Evolutionary conservation across 176 grass and related monocot genomes (phyloP).

Genomic region (Phoenix roebelenii): DNA sequence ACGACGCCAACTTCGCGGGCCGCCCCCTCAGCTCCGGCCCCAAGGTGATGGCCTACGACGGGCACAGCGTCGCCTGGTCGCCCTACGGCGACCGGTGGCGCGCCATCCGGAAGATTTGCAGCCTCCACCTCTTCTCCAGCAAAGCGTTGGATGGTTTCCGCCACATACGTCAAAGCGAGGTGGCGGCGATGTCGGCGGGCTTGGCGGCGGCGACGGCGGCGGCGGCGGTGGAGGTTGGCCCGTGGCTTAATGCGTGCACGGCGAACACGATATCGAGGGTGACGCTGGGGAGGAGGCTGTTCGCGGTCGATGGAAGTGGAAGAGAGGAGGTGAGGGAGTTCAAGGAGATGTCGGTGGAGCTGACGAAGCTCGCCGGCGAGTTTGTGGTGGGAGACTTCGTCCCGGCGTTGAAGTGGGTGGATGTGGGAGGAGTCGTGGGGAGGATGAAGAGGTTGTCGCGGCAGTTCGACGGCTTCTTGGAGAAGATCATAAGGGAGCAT

Average conservation of each 20-base stretch:
- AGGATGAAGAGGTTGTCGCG: conserved; percentile 38
- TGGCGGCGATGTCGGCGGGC: too few species aligned
- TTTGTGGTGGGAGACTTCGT: conserved; percentile 61
- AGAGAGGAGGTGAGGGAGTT: conserved; percentile 35
- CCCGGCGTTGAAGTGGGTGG: conserved; percentile 38
- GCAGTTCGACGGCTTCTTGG: too few species aligned
- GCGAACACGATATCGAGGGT: too few species aligned
- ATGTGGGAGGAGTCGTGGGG: conserved; percentile 40
- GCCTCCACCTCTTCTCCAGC: too few species aligned
- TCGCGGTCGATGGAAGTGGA: background rate
- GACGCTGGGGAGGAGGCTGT: background rate
- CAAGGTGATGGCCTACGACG: conserved; percentile 12
- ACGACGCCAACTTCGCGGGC: conserved; percentile 20
- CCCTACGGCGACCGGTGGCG: too few species aligned
- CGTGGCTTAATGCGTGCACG: too few species aligned
- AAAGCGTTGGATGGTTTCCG: too few species aligned
- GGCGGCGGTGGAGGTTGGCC: too few species aligned
- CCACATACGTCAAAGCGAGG: too few species aligned
- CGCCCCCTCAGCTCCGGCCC: conserved; percentile 14
- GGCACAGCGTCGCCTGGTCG: background rate
- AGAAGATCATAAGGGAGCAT: too few species aligned
- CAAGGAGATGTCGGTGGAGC: conserved; percentile 53
- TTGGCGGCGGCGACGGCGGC: too few species aligned
- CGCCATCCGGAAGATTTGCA: too few species aligned
- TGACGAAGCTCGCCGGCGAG: conserved; percentile 42